Conservation (phyloP, 164 flowering plant species). For the Berberis thunbergii region DNA sequence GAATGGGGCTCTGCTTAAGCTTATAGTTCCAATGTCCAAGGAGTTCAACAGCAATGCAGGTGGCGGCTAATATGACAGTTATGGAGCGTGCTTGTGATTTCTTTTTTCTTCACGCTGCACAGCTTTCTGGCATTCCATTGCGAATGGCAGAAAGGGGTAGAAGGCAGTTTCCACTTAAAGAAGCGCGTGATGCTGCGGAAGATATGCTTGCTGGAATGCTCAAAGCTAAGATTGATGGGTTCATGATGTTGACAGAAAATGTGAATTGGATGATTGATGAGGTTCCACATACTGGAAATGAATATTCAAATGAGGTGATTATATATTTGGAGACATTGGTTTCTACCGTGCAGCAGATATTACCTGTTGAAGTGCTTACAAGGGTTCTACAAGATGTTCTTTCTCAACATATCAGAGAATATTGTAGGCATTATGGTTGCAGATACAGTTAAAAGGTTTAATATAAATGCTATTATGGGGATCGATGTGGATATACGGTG, state of each 20-base stretch:
- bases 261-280: slow-evolving; percentile 95
- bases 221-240: slow-evolving; percentile 77
- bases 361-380: slow-evolving; percentile 64
- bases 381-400: slow-evolving; percentile 76
- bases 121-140: slow-evolving; percentile 84
- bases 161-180: slow-evolving; percentile 72
- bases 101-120: slow-evolving; percentile 93
- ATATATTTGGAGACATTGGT: slow-evolving; percentile 86
- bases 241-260: slow-evolving; percentile 75
- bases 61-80: slow-evolving; percentile 93
- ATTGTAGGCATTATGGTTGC: slow-evolving; percentile 63
- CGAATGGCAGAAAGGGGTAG: slow-evolving; percentile 85
- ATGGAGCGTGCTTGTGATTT: slow-evolving; percentile 94
- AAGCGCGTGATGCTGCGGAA: slow-evolving; percentile 85
- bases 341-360: slow-evolving; percentile 93
- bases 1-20: slow-evolving; percentile 75
- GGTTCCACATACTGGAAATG: slow-evolving; percentile 63
- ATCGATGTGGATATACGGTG: slow-evolving; percentile 64
- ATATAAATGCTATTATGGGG: slow-evolving; percentile 71
- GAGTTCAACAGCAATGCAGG: slow-evolving; percentile 92
- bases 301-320: slow-evolving; percentile 88
- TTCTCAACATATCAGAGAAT: slow-evolving; percentile 71
- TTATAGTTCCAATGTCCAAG: slow-evolving; percentile 62
- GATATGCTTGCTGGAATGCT: slow-evolving; percentile 81
- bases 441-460: slow-evolving; percentile 84